Evolutionary conservation across 352 stramenopile species (phyloP), one percentile per base, ranked within the genome.

Genomic region (Bremia lactucae): DNA sequence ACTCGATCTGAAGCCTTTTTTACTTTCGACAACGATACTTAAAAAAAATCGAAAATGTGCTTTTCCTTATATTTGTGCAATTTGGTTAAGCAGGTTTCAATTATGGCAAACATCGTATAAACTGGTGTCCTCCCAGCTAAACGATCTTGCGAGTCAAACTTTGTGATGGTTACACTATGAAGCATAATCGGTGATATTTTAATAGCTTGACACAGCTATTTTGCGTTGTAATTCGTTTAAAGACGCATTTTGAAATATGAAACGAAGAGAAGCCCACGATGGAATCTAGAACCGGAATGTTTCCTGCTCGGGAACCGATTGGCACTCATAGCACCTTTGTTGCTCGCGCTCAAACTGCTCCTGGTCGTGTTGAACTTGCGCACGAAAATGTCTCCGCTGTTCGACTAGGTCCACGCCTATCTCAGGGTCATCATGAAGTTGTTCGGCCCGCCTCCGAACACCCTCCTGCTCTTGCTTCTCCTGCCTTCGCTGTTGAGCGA

Each of bases 1-100:
- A 43, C 70, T 72, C 36, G 83, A 80, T 29, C 70, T 83, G n/a
- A 83, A 83, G 55, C 65, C 70, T 83, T 83, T 42, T 81, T 65
- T 8, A 81, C 58, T 14, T 55, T 87, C 16, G 75, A 87, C n/a
- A n/a, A n/a, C n/a, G n/a, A n/a, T n/a, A n/a, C n/a, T n/a, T n/a
- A n/a, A n/a, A n/a, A n/a, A n/a, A n/a, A n/a, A n/a, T n/a, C n/a
- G n/a, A n/a, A n/a, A n/a, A n/a, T n/a, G n/a, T n/a, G n/a, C n/a
- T n/a, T n/a, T n/a, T n/a, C n/a, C n/a, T n/a, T n/a, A n/a, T n/a
- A n/a, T n/a, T n/a, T n/a, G n/a, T n/a, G n/a, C n/a, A n/a, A n/a
- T n/a, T n/a, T n/a, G n/a, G n/a, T n/a, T n/a, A n/a, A n/a, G n/a
- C n/a, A n/a, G n/a, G n/a, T n/a, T n/a, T n/a, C n/a, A n/a, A n/a